Percentiles rank a stretch among this genome's conserved stretches.
These are phyloP conservation scores for Clitopilus hobsonii DNA, from an alignment of 768 basidiomycete genomes.

Conservation along the genomic window DNA sequence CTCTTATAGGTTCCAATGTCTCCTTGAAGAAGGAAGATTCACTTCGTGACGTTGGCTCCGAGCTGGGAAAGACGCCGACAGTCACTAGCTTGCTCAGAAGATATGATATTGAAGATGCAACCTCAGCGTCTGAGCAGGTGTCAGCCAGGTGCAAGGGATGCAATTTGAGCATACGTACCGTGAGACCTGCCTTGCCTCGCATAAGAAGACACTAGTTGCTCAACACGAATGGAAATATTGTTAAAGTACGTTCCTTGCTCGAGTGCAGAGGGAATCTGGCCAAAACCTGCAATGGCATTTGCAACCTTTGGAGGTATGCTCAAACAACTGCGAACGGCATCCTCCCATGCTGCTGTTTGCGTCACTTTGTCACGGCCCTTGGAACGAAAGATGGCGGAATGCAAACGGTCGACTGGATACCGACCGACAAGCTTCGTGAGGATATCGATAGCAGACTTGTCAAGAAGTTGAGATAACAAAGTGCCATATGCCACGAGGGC, in stretches of 20 bases:
- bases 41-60: conserved; percentile 43
- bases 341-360: conserved; percentile 59
- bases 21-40: conserved; percentile 69
- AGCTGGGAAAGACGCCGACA: conserved; percentile 58
- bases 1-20: conserved; percentile 44
- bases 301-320: conserved; percentile 74
- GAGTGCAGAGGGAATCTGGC: conserved; percentile 40
- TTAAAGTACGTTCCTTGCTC: conserved; percentile 56
- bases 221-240: conserved; percentile 45
- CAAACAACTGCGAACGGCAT: conserved; percentile 60
- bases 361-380: conserved; percentile 13
- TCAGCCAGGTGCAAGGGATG: conserved; percentile 3
- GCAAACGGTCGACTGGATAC: conserved; percentile 70
- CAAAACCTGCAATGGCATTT: conserved; percentile 53
- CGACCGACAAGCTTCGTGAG: conserved; percentile 49
- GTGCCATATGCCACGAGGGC: conserved; percentile 62
- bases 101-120: conserved; percentile 39
- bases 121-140: conserved; percentile 23
- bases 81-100: conserved; percentile 66
- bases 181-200: conserved; percentile 26
- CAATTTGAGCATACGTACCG: conserved; percentile 27
- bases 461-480: conserved; percentile 47
- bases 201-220: conserved; percentile 44
- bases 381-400: conserved; percentile 40
- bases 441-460: conserved; percentile 44